A percentile compares a stretch with the other conserved stretches of the same genome.
phyloP scores from a whole-genome alignment of 1,284 basidiomycete genomes.

The Boletus sp. region DNA sequence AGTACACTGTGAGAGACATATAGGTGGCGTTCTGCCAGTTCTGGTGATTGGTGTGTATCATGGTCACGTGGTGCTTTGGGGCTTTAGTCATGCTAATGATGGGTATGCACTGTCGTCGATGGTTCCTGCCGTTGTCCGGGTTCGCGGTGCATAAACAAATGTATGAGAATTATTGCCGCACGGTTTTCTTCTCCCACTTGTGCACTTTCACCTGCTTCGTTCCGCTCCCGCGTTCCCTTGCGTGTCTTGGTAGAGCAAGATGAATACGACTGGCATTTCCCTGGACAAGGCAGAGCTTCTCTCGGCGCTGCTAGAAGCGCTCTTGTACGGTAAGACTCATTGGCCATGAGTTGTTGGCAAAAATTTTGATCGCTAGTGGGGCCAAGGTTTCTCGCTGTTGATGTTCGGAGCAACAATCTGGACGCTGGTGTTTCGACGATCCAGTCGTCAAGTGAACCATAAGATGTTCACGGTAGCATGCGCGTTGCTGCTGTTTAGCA shows the following conservation, averaged over 20 bases:
- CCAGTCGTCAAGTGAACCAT: not conserved
- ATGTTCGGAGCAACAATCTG: constrained; percentile 13
- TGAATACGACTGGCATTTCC: not conserved
- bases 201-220: not conserved
- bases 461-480: constrained; percentile 4
- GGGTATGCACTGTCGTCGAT: too few species aligned
- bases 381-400: constrained; percentile 7
- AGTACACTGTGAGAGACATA: not conserved
- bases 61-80: not conserved
- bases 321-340: constrained; percentile 4
- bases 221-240: not conserved
- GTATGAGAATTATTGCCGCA: not conserved
- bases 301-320: constrained; percentile 3
- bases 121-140: too few species aligned
- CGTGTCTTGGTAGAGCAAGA: not conserved
- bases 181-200: not conserved
- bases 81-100: not conserved
- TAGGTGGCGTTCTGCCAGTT: too few species aligned
- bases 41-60: too few species aligned
- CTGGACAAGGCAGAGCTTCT: constrained; percentile 11
- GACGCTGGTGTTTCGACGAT: not conserved
- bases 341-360: too few species aligned
- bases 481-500: constrained; percentile 3
- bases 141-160: too few species aligned
- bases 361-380: not conserved